Conservation (phyloP, 139 green algal genomes). For the Micractinium conductrix region DNA sequence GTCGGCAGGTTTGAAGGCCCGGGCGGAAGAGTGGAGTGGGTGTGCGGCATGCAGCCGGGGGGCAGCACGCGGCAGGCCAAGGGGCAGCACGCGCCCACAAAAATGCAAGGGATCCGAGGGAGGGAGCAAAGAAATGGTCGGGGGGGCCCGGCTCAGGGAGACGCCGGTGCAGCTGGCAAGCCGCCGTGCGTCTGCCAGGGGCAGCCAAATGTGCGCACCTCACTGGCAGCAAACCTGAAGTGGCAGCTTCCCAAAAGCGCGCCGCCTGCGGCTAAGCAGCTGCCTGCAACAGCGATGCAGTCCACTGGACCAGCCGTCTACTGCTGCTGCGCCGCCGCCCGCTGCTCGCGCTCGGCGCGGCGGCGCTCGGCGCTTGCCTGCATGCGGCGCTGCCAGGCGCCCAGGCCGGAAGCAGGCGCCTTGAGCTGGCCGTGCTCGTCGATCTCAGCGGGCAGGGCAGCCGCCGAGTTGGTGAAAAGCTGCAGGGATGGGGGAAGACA, state of each 20-base stretch:
- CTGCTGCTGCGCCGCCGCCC: conserved; percentile 20
- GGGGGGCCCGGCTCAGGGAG: too few relatives aligned
- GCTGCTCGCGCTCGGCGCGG: conserved; percentile 14
- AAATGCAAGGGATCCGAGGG: too few relatives aligned
- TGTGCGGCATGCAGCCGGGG: too few relatives aligned
- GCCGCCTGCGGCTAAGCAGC: not conserved
- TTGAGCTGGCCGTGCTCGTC: conserved; percentile 49
- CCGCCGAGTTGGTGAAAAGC: conserved; percentile 88
- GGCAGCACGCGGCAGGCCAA: too few relatives aligned
- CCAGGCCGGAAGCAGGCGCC: not conserved
- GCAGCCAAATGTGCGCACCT: not conserved
- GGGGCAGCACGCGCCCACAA: too few relatives aligned
- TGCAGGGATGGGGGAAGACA: conserved; percentile 43
- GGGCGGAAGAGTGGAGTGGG: too few relatives aligned
- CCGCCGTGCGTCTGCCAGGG: not conserved
- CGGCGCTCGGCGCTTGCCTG: conserved; percentile 20
- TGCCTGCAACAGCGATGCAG: not conserved
- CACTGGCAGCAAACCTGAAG: too few relatives aligned
- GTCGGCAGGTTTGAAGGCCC: too few relatives aligned
- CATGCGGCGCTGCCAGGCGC: conserved; percentile 43
- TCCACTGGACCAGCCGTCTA: not conserved
- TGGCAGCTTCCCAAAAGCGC: not conserved
- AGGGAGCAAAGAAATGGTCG: too few relatives aligned
- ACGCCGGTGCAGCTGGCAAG: too few relatives aligned
- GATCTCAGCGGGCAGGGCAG: conserved; percentile 85